A percentile compares a stretch with the other conserved stretches of the same genome.
Conservation (phyloP, 306 rosid species). For the Cicer judaicum region DNA sequence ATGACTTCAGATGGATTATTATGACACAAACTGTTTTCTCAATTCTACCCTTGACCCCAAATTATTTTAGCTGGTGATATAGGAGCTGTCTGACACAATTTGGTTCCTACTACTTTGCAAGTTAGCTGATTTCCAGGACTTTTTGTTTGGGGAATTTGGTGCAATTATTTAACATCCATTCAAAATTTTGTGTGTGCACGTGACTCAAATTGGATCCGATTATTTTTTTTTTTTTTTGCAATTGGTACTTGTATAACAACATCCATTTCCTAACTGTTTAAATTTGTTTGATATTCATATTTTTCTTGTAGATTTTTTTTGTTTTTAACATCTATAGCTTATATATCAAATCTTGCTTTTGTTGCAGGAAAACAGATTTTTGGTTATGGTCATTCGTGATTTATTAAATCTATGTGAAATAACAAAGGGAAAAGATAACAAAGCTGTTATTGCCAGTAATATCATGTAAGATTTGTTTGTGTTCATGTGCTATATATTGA, state of each 20-base stretch:
- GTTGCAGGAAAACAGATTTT: slow-evolving; percentile 92
- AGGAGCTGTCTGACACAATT: slow-evolving; percentile 6
- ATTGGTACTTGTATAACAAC: no score
- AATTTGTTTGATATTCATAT: slow-evolving; percentile 8
- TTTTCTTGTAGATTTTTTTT: slow-evolving; percentile 22
- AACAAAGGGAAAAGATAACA: slow-evolving; percentile 97
- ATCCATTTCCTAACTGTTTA: neutral
- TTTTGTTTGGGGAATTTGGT: neutral
- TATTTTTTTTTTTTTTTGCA: no score
- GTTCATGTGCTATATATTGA: neutral
- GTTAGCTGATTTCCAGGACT: neutral
- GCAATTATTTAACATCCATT: neutral
- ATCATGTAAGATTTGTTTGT: slow-evolving; percentile 69
- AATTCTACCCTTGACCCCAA: slow-evolving; percentile 7
- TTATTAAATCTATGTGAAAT: slow-evolving; percentile 90
- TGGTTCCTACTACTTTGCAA: neutral
- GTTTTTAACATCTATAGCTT: slow-evolving; percentile 3
- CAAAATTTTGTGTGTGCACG: no score
- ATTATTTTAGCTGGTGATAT: neutral
- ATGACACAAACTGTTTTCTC: neutral
- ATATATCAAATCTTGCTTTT: slow-evolving; percentile 29
- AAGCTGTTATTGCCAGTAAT: slow-evolving; percentile 97
- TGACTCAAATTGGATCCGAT: no score
- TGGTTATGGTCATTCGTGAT: slow-evolving; percentile 98
- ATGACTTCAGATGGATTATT: neutral